These are phyloP conservation scores for Cryptococcus deneoformans DNA, from an alignment of 1,284 basidiomycete species.

Conservation along the genomic window DNA sequence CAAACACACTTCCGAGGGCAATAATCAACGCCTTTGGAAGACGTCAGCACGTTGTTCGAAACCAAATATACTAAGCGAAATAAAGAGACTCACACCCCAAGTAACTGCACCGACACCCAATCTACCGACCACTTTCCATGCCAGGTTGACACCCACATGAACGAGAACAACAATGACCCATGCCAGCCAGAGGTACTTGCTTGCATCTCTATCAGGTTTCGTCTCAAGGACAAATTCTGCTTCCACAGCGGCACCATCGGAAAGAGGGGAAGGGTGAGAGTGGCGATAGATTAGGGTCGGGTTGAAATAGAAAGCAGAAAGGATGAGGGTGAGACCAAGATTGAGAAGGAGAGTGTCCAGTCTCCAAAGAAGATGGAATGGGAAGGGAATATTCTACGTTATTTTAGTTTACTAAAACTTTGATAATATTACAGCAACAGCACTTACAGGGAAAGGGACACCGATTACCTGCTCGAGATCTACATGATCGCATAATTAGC, in stretches of 20 bases:
- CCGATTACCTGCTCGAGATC: constrained; percentile 44
- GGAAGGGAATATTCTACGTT: constrained; percentile 44
- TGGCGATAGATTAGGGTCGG: constrained; percentile 44
- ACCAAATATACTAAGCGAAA: neutral
- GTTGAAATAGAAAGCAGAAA: constrained; percentile 48
- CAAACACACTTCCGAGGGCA: constrained; percentile 47
- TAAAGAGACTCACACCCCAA: constrained; percentile 46
- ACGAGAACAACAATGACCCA: constrained; percentile 34
- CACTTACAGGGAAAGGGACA: constrained; percentile 42
- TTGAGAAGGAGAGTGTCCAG: constrained; percentile 50
- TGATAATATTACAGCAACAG: too few species aligned
- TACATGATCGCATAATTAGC: neutral
- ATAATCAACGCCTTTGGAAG: constrained; percentile 43
- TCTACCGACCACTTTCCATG: constrained; percentile 45
- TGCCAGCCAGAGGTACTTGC: constrained; percentile 30
- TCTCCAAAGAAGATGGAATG: constrained; percentile 48
- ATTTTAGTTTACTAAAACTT: neutral
- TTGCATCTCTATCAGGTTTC: constrained; percentile 15
- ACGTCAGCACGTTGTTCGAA: neutral
- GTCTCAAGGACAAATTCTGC: neutral
- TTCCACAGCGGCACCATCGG: neutral
- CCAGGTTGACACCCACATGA: constrained; percentile 37
- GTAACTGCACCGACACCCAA: constrained; percentile 48
- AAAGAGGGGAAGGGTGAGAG: constrained; percentile 1
- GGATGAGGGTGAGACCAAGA: constrained; percentile 49